phyloP scores from a whole-genome alignment of 257 asterid genomes.

The Gentiana macrophylla region DNA sequence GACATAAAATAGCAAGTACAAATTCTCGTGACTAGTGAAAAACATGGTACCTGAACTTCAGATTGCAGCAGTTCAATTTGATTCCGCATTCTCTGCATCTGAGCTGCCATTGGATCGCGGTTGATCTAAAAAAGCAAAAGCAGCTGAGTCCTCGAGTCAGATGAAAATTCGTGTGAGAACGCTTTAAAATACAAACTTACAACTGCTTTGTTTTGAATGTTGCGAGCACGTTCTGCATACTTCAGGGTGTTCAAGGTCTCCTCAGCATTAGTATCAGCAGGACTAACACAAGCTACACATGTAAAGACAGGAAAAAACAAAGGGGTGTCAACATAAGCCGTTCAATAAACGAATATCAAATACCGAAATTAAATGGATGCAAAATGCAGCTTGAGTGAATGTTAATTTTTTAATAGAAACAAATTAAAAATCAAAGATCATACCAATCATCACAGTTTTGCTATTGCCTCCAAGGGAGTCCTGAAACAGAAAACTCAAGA shows the following conservation, averaged over 20 bases:
- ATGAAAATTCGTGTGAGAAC: not conserved
- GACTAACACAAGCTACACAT: slow-evolving; percentile 77
- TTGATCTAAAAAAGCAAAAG: slow-evolving; percentile 42
- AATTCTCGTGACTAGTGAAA: not conserved
- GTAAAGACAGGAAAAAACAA: slow-evolving; percentile 2
- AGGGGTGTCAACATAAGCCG: not conserved
- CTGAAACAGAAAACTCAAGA: slow-evolving; percentile 27
- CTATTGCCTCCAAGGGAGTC: slow-evolving; percentile 97
- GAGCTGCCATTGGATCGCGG: slow-evolving; percentile 78
- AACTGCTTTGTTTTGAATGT: slow-evolving; percentile 90
- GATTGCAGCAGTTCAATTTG: slow-evolving; percentile 88
- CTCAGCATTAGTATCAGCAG: slow-evolving; percentile 93
- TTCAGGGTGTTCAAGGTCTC: slow-evolving; percentile 88
- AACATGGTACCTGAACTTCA: slow-evolving; percentile 57
- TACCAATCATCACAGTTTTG: slow-evolving; percentile 99
- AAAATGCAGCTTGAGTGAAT: not conserved
- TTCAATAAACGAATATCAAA: not conserved
- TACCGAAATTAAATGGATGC: not conserved
- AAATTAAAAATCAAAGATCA: slow-evolving; percentile 9
- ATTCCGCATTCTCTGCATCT: slow-evolving; percentile 79
- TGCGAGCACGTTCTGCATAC: slow-evolving; percentile 90
- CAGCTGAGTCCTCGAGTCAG: not conserved
- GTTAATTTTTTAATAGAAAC: not conserved
- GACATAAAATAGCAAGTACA: not conserved
- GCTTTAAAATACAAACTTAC: slow-evolving; percentile 28